Base-by-base conservation (phyloP, 2,329 filamentous ascomycete genomes). In the Xylariaceae sp. region DNA sequence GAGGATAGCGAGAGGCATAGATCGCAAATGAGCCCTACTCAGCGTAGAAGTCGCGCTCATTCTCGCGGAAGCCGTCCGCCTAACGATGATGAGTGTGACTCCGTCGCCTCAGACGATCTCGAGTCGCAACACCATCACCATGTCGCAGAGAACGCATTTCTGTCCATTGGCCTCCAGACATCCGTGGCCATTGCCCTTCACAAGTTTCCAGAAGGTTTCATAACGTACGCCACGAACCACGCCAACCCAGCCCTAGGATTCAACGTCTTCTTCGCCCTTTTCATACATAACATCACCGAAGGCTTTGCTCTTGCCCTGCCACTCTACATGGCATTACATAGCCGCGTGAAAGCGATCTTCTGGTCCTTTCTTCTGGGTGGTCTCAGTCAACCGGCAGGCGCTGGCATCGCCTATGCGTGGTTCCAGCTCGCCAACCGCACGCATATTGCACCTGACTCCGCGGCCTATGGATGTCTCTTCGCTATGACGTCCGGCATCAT, bases 231-330 rank as follows among this genome's bases (percentile, higher is more conserved):
- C 8, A 97, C 94, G 8, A 99, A 97, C 74, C 94, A 99, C 72
- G 93, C 92, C 10, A 97, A 92, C 72, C 92, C 94, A 0, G 80
- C 83, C 0, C 84, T 99, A 0, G 94, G 94, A 17, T 86, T 96
- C 74, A 89, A 90, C 55, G 91, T 99, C 57, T 99, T 99, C 76
- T 84, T 97, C 74, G 93, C 94, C 0, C 82, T 99, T 6, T 96
- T 96, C 71, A 93, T 99, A 60, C 94, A 99, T 80, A 99, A 97
- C 76, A 96, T 99, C 69, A 92, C 91, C 34, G 94, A 99, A 76
- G 94, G 94, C 1, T 97, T 97, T 72, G 90, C 92, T 62, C 88
- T 99, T 82, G 91, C 92, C 0, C 77, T 99, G 0, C 94, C 94
- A 0, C 80, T 99, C 0, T 99, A 96, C 74, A 89, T 99, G 69